Percentiles rank a stretch among this genome's conserved stretches.
phyloP scores from a whole-genome alignment of 257 asterid species.

The Verbascum thapsus region DNA sequence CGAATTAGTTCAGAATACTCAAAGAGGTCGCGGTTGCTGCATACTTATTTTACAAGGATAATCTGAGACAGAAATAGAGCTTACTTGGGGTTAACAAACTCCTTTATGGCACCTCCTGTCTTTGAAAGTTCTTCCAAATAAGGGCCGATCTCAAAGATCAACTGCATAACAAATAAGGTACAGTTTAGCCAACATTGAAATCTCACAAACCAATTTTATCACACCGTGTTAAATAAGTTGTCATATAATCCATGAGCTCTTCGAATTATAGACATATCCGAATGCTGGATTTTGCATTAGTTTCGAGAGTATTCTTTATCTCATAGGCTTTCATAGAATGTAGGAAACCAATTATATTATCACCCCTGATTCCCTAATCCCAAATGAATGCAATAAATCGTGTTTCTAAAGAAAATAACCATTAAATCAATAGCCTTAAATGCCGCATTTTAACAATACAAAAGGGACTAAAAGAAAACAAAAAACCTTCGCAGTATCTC shows the following conservation, averaged over 20 bases:
- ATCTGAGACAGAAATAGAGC: slow-evolving; percentile 28
- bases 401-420: no score
- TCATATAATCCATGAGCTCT: slow-evolving; percentile 15
- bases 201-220: slow-evolving; percentile 14
- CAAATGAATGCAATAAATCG: neutral
- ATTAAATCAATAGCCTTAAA: neutral
- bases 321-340: neutral
- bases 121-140: slow-evolving; percentile 89
- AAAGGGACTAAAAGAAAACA: slow-evolving; percentile 7
- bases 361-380: neutral
- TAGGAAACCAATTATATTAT: neutral
- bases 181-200: slow-evolving; percentile 21
- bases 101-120: slow-evolving; percentile 91
- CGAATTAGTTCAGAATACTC: neutral
- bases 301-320: neutral
- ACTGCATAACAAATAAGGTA: slow-evolving; percentile 47
- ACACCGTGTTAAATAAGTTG: neutral
- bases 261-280: slow-evolving; percentile 7
- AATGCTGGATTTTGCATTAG: slow-evolving; percentile 9
- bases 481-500: slow-evolving; percentile 7
- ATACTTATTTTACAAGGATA: slow-evolving; percentile 1
- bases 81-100: slow-evolving; percentile 99
- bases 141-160: slow-evolving; percentile 85
- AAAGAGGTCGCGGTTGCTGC: neutral
- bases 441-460: neutral